Evolutionary conservation across 129 eudicot genomes (phyloP), one percentile per base, ranked within the genome.

Genomic region (Escallonia rubra): DNA sequence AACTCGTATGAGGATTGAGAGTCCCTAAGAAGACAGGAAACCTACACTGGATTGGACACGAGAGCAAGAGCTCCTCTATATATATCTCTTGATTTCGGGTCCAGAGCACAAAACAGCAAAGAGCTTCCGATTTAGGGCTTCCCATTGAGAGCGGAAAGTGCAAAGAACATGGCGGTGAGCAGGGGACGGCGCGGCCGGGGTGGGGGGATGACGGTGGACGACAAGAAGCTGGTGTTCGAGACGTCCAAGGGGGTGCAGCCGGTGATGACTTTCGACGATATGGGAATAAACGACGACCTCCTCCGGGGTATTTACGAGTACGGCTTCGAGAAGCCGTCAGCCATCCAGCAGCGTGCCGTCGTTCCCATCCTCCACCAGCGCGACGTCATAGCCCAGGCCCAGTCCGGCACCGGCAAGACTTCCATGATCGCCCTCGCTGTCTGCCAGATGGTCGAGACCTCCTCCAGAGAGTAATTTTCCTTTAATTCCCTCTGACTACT

Each of bases 371-470:
- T 93, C 51, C 76, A 83, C 51, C 96, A 96, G 5, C 95, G 98
- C 41, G 98, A 93, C 41, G 98, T 93, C 56, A 92, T 92, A 42
- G 98, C 98, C 12, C 98, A 92, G 80, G 98, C 98, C 7, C 98
- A 92, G 69, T 83, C 91, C 16, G 98, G 98, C 61, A 93, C 98
- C 43, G 98, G 98, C 0, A 93, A 93, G 69, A 93, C 95, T 9
- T 93, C 98, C 61, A 93, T 93, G 98, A 93, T 93, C 76, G 95
- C 96, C 14, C 92, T 93, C 46, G 74, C 95, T n/a, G 96, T 93
- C 72, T 89, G 96, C 62, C 98, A 93, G 79, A 82, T 89, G 57
- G 96, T 81, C 40, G 91, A 93, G 59, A 93, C 96, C 61, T 71
- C 81, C 66, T 84, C 91, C 4, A 82, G 88, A 66, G 96, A 93